Conservation (phyloP, 306 rosid species). For the Oemleria cerasiformis region DNA sequence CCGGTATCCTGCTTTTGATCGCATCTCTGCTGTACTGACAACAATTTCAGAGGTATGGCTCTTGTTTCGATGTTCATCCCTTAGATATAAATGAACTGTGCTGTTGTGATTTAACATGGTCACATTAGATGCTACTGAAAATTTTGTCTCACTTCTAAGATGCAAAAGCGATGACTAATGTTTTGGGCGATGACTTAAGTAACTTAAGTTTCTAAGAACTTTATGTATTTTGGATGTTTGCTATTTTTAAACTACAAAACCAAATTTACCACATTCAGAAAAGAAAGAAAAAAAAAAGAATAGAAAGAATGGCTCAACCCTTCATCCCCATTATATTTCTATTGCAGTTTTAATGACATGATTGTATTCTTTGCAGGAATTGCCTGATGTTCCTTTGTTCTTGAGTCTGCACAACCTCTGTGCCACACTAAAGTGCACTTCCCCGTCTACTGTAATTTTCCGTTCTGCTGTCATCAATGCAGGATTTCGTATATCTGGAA, state of each 20-base stretch:
- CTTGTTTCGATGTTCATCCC: background rate
- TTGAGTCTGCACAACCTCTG: constrained; percentile 92
- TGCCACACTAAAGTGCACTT: constrained; percentile 93
- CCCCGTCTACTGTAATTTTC: constrained; percentile 88
- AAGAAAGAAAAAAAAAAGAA: too few relatives aligned
- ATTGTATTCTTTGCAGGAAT: constrained; percentile 54
- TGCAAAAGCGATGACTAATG: background rate
- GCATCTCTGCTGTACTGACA: constrained; percentile 81
- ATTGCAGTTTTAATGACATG: background rate
- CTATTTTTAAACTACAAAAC: too few relatives aligned
- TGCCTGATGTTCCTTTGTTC: constrained; percentile 91
- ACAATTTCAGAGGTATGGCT: constrained; percentile 79
- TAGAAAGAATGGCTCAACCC: too few relatives aligned
- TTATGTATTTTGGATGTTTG: too few relatives aligned
- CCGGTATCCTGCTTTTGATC: constrained; percentile 81
- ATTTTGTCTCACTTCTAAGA: background rate
- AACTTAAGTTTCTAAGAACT: too few relatives aligned
- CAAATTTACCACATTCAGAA: too few relatives aligned
- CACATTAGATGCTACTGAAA: constrained; percentile 4
- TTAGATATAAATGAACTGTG: background rate
- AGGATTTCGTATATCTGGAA: constrained; percentile 87
- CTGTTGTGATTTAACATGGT: background rate
- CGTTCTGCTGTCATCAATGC: constrained; percentile 96
- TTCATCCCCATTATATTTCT: too few relatives aligned
- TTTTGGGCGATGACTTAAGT: background rate